These are phyloP conservation scores for Solanum stenotomum DNA, from an alignment of 257 asterid genomes.

Conservation along the genomic window DNA sequence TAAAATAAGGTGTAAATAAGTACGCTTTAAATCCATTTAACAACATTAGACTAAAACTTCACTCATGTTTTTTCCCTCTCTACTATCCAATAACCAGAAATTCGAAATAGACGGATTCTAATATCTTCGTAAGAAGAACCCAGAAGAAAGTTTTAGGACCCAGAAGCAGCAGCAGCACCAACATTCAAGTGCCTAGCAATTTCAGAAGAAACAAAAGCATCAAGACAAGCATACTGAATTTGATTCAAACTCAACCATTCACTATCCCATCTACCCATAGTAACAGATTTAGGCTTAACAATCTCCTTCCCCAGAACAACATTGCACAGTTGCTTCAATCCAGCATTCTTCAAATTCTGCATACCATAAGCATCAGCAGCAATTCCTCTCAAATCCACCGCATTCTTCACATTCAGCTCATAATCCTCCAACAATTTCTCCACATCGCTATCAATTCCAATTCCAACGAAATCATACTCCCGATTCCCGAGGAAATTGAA, in stretches of 20 bases:
- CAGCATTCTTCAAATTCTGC: conserved; percentile 9
- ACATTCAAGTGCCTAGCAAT: conserved; percentile 1
- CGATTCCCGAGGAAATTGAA: background rate
- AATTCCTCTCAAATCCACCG: conserved; percentile 14
- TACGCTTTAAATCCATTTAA: background rate
- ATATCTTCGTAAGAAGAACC: background rate
- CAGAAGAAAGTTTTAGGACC: background rate
- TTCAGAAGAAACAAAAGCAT: conserved; percentile 10
- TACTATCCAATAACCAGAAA: too few relatives aligned
- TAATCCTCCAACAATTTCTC: conserved; percentile 21
- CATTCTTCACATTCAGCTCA: conserved; percentile 2
- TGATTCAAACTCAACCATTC: background rate
- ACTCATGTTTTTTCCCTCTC: too few relatives aligned
- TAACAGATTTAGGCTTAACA: conserved; percentile 12
- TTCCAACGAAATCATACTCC: conserved; percentile 13
- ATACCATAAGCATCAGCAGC: conserved; percentile 5
- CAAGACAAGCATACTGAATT: conserved; percentile 8
- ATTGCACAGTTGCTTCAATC: conserved; percentile 15
- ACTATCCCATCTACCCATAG: conserved; percentile 7
- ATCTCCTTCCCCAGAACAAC: conserved; percentile 13
- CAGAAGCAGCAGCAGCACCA: background rate
- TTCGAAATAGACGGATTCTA: background rate
- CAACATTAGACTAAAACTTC: too few relatives aligned
- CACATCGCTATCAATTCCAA: conserved; percentile 14
- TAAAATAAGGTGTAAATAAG: background rate